phyloP scores from a whole-genome alignment of 805 yeast species.

The Isabelozyma rhagii region DNA sequence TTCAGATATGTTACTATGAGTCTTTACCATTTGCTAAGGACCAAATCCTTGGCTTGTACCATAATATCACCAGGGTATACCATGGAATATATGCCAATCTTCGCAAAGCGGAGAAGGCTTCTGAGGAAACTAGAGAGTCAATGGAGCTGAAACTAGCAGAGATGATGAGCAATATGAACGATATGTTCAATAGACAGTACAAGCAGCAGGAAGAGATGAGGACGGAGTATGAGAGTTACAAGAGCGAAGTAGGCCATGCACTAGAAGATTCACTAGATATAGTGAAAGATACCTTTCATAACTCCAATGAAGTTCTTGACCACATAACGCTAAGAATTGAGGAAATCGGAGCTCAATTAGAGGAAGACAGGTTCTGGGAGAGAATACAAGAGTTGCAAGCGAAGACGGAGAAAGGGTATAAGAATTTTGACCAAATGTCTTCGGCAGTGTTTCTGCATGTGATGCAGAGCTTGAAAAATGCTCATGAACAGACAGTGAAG shows the following conservation, averaged over 20 bases:
- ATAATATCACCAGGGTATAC: constrained; percentile 40
- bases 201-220: constrained; percentile 4
- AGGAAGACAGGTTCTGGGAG: background rate
- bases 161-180: constrained; percentile 1
- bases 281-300: constrained; percentile 1
- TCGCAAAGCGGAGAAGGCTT: background rate
- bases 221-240: constrained; percentile 2
- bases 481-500: constrained; percentile 1
- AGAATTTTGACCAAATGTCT: background rate
- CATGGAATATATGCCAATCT: constrained; percentile 7
- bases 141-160: constrained; percentile 10
- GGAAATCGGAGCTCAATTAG: background rate
- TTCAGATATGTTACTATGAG: constrained; percentile 51
- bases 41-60: constrained; percentile 43
- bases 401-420: background rate
- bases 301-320: background rate
- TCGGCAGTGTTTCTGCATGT: background rate
- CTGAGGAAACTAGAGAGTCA: constrained; percentile 1
- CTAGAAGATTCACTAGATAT: background rate
- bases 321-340: background rate
- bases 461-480: background rate
- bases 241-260: constrained; percentile 1
- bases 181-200: constrained; percentile 2
- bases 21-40: constrained; percentile 52
- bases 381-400: background rate